A percentile compares a stretch with the other conserved stretches of the same genome.
Evolutionary conservation across 176 grass and related monocot genomes (phyloP).

Genomic region (Carex kokanica): DNA sequence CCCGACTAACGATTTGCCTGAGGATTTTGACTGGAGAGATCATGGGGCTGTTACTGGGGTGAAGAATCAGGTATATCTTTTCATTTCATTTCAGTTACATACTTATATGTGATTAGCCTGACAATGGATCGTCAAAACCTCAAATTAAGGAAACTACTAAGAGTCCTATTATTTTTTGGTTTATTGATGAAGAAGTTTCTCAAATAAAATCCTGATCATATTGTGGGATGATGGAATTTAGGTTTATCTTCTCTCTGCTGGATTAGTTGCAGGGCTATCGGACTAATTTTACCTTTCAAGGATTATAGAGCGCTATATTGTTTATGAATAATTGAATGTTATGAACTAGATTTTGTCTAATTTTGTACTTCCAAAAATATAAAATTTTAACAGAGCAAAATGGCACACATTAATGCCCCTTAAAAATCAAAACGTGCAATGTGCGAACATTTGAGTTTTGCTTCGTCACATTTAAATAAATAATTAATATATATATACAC

Average conservation of each 20-base stretch:
- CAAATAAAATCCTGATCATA: not conserved
- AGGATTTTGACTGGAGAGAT: slow-evolving; percentile 79
- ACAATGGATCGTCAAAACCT: not conserved
- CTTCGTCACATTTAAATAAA: not conserved
- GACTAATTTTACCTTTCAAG: not conserved
- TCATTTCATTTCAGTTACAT: not conserved
- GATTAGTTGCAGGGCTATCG: not conserved
- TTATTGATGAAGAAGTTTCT: not conserved
- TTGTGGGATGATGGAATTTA: not conserved
- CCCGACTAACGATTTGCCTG: slow-evolving; percentile 62
- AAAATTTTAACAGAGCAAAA: not conserved
- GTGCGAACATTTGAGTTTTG: not conserved
- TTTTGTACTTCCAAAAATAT: not conserved
- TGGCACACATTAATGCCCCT: not conserved
- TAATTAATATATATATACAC: not conserved
- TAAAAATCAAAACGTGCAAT: not conserved
- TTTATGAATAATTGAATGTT: not conserved
- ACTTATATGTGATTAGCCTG: not conserved
- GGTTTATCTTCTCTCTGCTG: no score
- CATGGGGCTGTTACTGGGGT: slow-evolving; percentile 65
- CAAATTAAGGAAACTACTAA: not conserved
- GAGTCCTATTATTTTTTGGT: not conserved
- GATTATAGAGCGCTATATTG: not conserved
- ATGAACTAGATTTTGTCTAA: not conserved
- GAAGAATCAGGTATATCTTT: slow-evolving; percentile 63